Conservation (phyloP, 257 asterid genomes). For the Capsicum rhomboideum region DNA sequence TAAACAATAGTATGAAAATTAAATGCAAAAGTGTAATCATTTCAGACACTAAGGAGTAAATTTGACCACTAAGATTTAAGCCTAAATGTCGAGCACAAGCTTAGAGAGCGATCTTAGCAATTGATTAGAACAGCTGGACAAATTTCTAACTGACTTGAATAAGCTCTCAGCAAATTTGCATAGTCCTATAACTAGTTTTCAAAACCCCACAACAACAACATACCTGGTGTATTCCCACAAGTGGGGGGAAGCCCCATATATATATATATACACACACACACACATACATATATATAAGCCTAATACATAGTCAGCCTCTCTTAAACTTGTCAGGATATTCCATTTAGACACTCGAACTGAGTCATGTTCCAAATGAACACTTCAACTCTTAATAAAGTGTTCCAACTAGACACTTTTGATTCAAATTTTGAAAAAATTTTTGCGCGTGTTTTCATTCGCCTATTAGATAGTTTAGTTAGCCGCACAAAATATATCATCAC, state of each 20-base stretch:
- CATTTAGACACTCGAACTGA: too few relatives aligned
- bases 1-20: background rate
- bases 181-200: background rate
- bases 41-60: background rate
- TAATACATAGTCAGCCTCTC: too few relatives aligned
- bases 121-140: background rate
- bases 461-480: too few relatives aligned
- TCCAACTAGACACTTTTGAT: too few relatives aligned
- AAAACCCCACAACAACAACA: background rate
- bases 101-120: background rate
- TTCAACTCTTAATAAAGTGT: too few relatives aligned
- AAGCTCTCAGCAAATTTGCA: background rate
- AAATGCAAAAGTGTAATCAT: background rate
- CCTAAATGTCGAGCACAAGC: background rate
- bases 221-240: background rate
- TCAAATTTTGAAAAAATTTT: too few relatives aligned
- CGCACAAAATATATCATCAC: too few relatives aligned
- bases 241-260: background rate
- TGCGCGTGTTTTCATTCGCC: too few relatives aligned
- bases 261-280: background rate
- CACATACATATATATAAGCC: too few relatives aligned
- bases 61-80: background rate
- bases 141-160: background rate
- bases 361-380: too few relatives aligned
- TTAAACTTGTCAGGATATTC: too few relatives aligned